Evolutionary conservation across 2,329 filamentous ascomycete species (phyloP).

Genomic region (Aaosphaeria pasadenensis): DNA sequence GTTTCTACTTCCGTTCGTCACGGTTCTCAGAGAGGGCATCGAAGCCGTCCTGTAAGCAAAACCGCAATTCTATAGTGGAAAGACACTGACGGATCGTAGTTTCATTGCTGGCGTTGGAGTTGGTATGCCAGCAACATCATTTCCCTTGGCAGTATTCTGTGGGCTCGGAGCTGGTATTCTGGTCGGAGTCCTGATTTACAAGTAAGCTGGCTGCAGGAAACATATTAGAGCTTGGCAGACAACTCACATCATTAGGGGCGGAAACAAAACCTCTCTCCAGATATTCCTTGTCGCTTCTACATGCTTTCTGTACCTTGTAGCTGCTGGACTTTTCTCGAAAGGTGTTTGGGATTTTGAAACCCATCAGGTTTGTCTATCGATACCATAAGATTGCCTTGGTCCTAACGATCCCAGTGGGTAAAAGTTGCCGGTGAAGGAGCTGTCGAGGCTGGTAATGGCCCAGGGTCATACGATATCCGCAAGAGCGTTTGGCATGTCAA

Average conservation of each 20-base stretch:
- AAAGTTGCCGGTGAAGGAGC: conserved; percentile 61
- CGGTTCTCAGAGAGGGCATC: conserved; percentile 79
- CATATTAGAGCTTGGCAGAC: background rate
- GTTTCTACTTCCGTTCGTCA: conserved; percentile 84
- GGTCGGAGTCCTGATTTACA: conserved; percentile 75
- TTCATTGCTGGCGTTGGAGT: conserved; percentile 87
- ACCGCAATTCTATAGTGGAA: background rate
- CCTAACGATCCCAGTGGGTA: conserved; percentile 54
- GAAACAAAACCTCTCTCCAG: conserved; percentile 64
- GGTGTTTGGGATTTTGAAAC: conserved; percentile 72
- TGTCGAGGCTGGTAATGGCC: conserved; percentile 61
- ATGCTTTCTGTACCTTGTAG: conserved; percentile 79
- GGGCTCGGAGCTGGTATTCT: conserved; percentile 65
- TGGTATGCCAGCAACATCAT: conserved; percentile 68
- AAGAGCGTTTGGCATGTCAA: conserved; percentile 82
- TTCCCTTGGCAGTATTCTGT: conserved; percentile 72
- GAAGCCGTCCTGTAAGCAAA: conserved; percentile 65
- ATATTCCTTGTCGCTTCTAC: conserved; percentile 79
- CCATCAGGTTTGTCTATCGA: conserved; percentile 42
- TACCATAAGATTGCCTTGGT: background rate
- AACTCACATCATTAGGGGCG: conserved; percentile 43
- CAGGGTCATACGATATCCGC: conserved; percentile 76
- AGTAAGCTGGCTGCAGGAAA: conserved; percentile 49
- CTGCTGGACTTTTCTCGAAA: conserved; percentile 76
- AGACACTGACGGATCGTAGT: background rate